These are phyloP conservation scores for Trichomonascaceae sp. DNA, from an alignment of 1,139 yeast species.

Conservation along the genomic window DNA sequence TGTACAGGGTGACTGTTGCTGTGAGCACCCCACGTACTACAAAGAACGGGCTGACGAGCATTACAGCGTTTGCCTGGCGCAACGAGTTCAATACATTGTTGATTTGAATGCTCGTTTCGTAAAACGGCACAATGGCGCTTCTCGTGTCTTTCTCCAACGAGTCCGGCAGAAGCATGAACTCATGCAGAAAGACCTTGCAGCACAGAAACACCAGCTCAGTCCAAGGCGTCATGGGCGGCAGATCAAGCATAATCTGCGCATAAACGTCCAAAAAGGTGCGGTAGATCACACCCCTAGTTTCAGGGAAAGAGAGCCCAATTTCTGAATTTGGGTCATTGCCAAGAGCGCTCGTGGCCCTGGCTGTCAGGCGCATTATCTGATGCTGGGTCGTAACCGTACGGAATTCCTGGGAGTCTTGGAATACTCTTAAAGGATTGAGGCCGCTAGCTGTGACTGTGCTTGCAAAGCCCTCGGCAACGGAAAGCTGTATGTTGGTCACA, in stretches of 20 bases:
- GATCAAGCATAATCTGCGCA: neutral
- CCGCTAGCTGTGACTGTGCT: neutral
- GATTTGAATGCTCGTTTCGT: neutral
- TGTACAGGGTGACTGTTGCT: neutral
- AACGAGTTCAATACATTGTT: neutral
- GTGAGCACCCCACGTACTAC: neutral
- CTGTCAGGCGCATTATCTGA: neutral
- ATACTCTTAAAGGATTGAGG: neutral
- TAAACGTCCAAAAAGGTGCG: neutral
- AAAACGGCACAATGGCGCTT: slow-evolving; percentile 2
- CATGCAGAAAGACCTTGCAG: slow-evolving; percentile 2
- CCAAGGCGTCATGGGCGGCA: neutral
- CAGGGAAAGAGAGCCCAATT: neutral
- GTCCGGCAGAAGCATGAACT: slow-evolving; percentile 3
- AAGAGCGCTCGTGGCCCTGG: neutral
- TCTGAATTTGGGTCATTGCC: neutral
- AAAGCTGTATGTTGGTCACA: neutral
- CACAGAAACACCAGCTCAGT: neutral
- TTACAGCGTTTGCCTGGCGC: neutral
- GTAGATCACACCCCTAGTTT: neutral
- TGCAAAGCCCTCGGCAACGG: neutral
- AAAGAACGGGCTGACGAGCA: neutral
- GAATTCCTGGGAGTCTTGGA: neutral
- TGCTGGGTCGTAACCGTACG: neutral
- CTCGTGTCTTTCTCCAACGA: slow-evolving; percentile 1